Evolutionary conservation across 1,284 basidiomycete genomes (phyloP).

Genomic region (Sutorius eximius): DNA sequence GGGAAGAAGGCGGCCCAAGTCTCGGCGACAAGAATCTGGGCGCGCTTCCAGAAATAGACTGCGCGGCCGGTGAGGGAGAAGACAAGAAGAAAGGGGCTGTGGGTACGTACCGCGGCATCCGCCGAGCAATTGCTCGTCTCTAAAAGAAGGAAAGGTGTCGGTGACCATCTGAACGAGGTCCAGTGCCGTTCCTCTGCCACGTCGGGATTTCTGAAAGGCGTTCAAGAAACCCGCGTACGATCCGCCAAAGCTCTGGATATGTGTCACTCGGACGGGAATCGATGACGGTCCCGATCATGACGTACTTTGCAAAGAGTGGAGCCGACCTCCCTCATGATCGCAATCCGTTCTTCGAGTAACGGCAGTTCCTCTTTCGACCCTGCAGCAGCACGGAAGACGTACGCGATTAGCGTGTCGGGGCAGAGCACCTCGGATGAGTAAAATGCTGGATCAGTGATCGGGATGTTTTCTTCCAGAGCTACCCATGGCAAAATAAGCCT

Average conservation of each 20-base stretch:
- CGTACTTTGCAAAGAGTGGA: constrained; percentile 63
- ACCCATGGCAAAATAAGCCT: constrained; percentile 3
- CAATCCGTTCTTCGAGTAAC: constrained; percentile 64
- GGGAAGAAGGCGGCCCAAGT: constrained; percentile 82
- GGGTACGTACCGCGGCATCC: constrained; percentile 52
- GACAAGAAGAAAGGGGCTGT: not conserved
- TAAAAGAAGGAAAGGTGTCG: constrained; percentile 71
- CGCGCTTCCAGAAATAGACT: constrained; percentile 83
- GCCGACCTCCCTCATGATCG: constrained; percentile 73
- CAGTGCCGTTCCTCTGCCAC: constrained; percentile 60
- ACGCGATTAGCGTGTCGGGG: constrained; percentile 62
- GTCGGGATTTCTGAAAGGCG: constrained; percentile 54
- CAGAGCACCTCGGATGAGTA: constrained; percentile 67
- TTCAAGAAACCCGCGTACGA: constrained; percentile 68
- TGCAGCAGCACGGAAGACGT: constrained; percentile 62
- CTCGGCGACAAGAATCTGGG: constrained; percentile 83
- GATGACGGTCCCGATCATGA: constrained; percentile 9
- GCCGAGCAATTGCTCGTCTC: constrained; percentile 62
- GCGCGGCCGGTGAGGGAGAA: constrained; percentile 5
- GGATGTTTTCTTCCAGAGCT: constrained; percentile 65
- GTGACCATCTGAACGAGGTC: constrained; percentile 71
- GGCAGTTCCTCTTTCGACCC: constrained; percentile 64
- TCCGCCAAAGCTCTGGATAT: constrained; percentile 60
- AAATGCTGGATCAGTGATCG: constrained; percentile 73
- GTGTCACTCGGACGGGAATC: constrained; percentile 9